Evolutionary conservation across 1,139 yeast genomes (phyloP), one percentile per base, ranked within the genome.

Genomic region (Kodamaea anthophila): DNA sequence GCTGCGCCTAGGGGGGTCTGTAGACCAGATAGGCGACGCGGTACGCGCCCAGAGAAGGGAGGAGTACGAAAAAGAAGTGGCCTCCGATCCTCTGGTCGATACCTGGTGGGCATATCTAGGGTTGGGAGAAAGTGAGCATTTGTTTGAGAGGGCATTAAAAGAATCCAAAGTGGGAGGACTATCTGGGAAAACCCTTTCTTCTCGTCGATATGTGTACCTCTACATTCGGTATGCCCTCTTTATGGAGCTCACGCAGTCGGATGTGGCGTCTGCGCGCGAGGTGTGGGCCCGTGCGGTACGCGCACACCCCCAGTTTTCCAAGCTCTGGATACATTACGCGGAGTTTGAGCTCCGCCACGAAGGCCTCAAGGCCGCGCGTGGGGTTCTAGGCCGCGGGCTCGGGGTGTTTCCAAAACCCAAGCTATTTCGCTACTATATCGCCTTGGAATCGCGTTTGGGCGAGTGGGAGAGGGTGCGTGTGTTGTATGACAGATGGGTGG

Each of bases 401-500:
- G 97, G 95, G 0, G 42, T 51, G 25, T 25, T 26, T 4, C 80
- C 84, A 1, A 82, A 81, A 45, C 60, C 57, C 2, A 74, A 73
- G 31, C 53, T 85, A 0, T 78, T 79, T 48, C 61, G 61, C 36
- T 68, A 65, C 38, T 91, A 91, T 50, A 79, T 88, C 33, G 63
- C 47, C 3, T 42, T 78, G 18, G 87, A 80, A 44, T 54, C 44
- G 25, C 42, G 49, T 43, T 46, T 84, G 28, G 82, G 81, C 18
- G 87, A 83, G 43, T 80, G 81, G 66, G 94, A 81, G 38, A 59
- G 96, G 23, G 87, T 83, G 8, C 63, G 97, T 22, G 73, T 58
- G 44, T 48, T 91, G 5, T 87, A 76, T 47, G 84, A 81, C 40
- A 78, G 74, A 44, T 74, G 74, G 60, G 42, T 88, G 15, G 84